These are phyloP conservation scores for Citropsis articulata DNA, from an alignment of 345 rosid genomes.

Conservation along the genomic window DNA sequence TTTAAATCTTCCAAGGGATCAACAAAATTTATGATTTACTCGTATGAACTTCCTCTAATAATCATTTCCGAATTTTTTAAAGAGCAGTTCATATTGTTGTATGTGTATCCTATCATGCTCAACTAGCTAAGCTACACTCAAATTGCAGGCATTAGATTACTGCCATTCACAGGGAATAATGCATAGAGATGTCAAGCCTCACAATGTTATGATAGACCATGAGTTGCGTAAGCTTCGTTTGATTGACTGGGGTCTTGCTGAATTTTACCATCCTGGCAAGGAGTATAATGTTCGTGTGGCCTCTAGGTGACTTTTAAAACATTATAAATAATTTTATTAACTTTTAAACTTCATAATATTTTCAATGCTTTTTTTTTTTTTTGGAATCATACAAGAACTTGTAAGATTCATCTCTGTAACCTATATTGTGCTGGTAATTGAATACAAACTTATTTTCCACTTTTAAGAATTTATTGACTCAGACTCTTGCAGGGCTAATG, in stretches of 20 bases:
- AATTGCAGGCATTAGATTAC: constrained; percentile 71
- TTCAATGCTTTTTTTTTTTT: neutral
- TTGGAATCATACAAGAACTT: constrained; percentile 2
- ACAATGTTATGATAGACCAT: constrained; percentile 88
- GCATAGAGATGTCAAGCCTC: constrained; percentile 92
- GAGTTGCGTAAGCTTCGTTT: constrained; percentile 81
- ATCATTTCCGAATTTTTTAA: neutral
- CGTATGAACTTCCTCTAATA: neutral
- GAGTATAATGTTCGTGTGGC: constrained; percentile 88
- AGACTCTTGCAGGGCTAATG: neutral
- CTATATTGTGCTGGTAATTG: neutral
- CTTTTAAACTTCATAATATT: neutral
- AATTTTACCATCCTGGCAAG: constrained; percentile 81
- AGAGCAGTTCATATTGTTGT: neutral
- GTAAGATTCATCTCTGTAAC: neutral
- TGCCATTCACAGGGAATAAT: constrained; percentile 88
- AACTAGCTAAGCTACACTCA: neutral
- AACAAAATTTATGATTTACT: neutral
- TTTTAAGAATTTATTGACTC: neutral
- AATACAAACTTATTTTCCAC: neutral
- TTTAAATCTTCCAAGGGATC: neutral
- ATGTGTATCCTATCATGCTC: neutral
- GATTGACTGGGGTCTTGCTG: constrained; percentile 91
- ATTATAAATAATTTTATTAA: neutral
- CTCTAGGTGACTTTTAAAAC: constrained; percentile 49